Evolutionary conservation across 768 basidiomycete species (phyloP), one percentile per base, ranked within the genome.

Genomic region (Leccinum variicolor): DNA sequence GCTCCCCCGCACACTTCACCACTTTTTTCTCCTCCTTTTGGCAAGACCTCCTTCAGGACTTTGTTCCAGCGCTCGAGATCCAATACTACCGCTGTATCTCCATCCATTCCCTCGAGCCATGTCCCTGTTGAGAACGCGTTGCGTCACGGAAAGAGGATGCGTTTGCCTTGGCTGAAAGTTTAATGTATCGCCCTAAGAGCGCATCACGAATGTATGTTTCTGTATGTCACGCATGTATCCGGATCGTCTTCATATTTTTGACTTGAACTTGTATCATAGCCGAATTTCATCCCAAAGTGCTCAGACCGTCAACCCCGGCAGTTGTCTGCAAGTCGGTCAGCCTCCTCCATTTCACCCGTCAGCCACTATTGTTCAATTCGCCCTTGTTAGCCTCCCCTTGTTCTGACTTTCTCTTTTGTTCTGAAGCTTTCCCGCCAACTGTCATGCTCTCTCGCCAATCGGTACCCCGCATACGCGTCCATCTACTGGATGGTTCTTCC

Each of bases 131-230:
- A 68, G 25, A 64, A 53, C 50, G 48, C 53, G 23, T 26, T 65
- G 43, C 64, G 65, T 55, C 71, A 61, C 54, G 68, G 66, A 41
- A 70, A 69, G 64, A 67, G 68, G 50, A 60, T 64, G 36, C 68
- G 66, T 55, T 57, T 74, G 17, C 63, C 66, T 43, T 74, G 72
- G 69, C 52, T 71, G 55, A 73, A 63, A 62, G 59, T 69, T 28
- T 74, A 57, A 70, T 63, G 36, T 64, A 56, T 50, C 46, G 7
- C 34, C 45, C 36, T 57, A n/a, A 29, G 49, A 59, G 58, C 6
- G 21, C 29, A 26, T 41, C 50, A 55, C 34, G 21, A 34, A 58
- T 58, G 28, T 59, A 31, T 31, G 31, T 31, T 57, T 54, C 51
- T 60, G 69, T 71, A 66, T 62, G 65, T 64, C 57, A 43, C 50